phyloP scores from a whole-genome alignment of 2,329 filamentous ascomycete species.

The Arthroderma uncinatum region DNA sequence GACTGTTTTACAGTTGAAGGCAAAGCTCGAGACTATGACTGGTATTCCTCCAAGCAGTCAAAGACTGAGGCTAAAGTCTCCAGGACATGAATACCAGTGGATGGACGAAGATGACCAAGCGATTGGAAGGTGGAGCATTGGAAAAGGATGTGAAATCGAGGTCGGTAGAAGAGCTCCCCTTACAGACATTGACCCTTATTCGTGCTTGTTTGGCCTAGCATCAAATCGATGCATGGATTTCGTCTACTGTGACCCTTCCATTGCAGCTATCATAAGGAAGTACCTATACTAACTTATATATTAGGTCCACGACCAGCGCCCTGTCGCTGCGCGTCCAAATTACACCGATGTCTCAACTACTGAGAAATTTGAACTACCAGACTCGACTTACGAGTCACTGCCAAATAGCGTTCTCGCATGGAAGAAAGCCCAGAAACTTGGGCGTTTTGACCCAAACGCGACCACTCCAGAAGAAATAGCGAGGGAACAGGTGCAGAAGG shows the following conservation, averaged over 20 bases:
- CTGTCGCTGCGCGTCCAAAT: constrained; percentile 62
- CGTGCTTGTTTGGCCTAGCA: neutral
- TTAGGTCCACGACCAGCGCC: constrained; percentile 70
- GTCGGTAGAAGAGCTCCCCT: constrained; percentile 19
- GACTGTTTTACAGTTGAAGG: constrained; percentile 73
- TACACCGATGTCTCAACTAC: constrained; percentile 71
- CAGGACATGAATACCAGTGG: constrained; percentile 49
- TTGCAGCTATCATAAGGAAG: neutral
- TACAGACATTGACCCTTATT: neutral
- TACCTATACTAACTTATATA: neutral
- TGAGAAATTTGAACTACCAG: constrained; percentile 83
- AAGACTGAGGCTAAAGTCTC: constrained; percentile 58
- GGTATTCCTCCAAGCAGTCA: constrained; percentile 77
- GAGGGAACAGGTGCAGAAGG: constrained; percentile 52
- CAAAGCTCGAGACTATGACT: constrained; percentile 83
- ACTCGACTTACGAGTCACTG: constrained; percentile 72
- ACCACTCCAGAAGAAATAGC: constrained; percentile 63
- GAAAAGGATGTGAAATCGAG: constrained; percentile 35
- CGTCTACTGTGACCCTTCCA: neutral
- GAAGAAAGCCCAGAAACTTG: constrained; percentile 93
- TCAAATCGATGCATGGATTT: neutral
- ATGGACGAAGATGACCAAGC: constrained; percentile 60
- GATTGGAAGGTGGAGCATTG: constrained; percentile 41
- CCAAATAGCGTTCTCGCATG: constrained; percentile 82
- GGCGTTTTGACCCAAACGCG: constrained; percentile 83